Percentiles rank a stretch among this genome's conserved stretches.
These are phyloP conservation scores for Gossypium turneri DNA, from an alignment of 345 rosid genomes.

Conservation along the genomic window DNA sequence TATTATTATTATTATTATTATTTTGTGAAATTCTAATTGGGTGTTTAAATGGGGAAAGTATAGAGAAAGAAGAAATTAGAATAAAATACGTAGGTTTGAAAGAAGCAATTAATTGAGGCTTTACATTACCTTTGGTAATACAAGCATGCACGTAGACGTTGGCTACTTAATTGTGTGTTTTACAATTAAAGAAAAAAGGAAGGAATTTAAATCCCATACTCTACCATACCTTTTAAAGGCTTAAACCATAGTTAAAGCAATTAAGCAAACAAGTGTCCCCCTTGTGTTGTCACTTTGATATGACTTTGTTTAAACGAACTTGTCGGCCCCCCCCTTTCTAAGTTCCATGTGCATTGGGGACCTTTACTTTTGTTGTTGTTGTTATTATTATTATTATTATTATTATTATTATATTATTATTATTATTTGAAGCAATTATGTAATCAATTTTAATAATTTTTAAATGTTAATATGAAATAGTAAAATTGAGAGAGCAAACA, in stretches of 20 bases:
- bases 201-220: conserved; percentile 18
- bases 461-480: no score
- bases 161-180: not conserved
- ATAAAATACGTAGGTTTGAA: conserved; percentile 24
- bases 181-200: not conserved
- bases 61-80: not conserved
- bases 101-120: no score
- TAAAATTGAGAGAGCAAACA: no score
- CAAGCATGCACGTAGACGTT: conserved; percentile 13
- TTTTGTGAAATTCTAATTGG: conserved; percentile 26
- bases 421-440: no score
- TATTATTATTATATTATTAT: not conserved
- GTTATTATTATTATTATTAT: not conserved
- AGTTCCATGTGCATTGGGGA: conserved; percentile 43
- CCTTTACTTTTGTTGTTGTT: conserved; percentile 16
- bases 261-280: not conserved
- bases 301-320: conserved; percentile 21
- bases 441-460: no score
- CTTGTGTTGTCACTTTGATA: conserved; percentile 7
- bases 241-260: not conserved
- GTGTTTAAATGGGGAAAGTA: not conserved
- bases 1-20: no score
- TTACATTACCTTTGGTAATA: not conserved
- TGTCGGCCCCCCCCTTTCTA: conserved; percentile 30
- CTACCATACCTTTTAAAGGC: not conserved